Base-by-base conservation (phyloP, 177 flowering plant genomes). In the Vitis hybrid region DNA sequence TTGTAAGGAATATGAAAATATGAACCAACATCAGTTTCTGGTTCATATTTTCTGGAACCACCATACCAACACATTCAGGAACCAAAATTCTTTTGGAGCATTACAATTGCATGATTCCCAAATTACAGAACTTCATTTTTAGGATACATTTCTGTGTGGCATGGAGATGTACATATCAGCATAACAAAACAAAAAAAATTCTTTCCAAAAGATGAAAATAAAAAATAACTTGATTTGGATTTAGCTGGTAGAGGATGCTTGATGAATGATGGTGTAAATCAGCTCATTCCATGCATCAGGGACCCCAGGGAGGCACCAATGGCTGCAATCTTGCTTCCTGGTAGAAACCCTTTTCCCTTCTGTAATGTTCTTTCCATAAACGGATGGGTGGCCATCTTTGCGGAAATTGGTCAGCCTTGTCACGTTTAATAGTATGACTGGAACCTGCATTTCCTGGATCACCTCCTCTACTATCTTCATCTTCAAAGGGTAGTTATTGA, bases 211-310 rank as follows among this genome's bases (percentile, higher is more conserved):
- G 8, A 39, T 39, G 45, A 39, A 63, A 2, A 18, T 19, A 14
- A 10, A 22, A 11, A 16, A 63, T 3, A 49, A 11, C 14, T 5
- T 19, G 13, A 20, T 5, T 49, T 48, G 29, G 3, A 16, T 49
- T 48, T 63, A 63, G 19, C 9, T 16, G 6, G 66, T 1, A 49
- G 66, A 19, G 18, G 20, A 18, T 11, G 71, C 75, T 73, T 79
- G 83, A 63, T 76, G 81, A 39, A 78, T 64, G 29, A 90, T 73
- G 51, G 90, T 83, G 66, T 91, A 94, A 60, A 94, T 86, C 9
- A 92, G 83, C 82, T 92, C 97, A 77, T 94, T 94, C 99, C 97
- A 92, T 19, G 94, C 86, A 80, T 94, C 99, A 1, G 97, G 98
- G 31, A 92, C 91, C 60, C 99, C 99, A 2, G 99, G 99, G 72